Base-by-base conservation (phyloP, 805 yeast species). In the Wickerhamiella vanderwaltii region DNA sequence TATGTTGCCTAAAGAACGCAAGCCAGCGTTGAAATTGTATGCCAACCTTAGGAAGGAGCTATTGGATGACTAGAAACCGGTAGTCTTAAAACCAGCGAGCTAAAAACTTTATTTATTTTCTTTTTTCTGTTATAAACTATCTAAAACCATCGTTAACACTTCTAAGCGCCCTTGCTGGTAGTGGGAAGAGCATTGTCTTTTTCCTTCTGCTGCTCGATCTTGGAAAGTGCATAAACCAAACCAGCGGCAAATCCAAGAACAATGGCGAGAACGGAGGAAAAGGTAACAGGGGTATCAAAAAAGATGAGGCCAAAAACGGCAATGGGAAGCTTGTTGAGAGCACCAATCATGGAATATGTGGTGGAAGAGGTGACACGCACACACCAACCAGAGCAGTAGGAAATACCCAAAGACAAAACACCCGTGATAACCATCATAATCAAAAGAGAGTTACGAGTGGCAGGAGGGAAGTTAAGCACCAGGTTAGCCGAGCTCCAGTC, bases 331-430 rank as follows among this genome's bases (percentile, higher is more conserved):
- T 91, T 91, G 76, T 91, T 91, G 64, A 91, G 75, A 43, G 98
- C 98, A 63, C 98, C 98, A 46, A 91, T 97, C 98, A 91, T 91
- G 42, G 95, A 85, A 69, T 91, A 91, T 43, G 98, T 91, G 43
- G 98, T 91, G 20, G 97, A 87, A 17, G 96, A 85, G 33, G 98
- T 91, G 50, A 91, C 97, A 69, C 98, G 84, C 51, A 91, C 94
- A 75, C 98, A 91, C 98, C 98, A 91, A 48, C 96, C 98, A 9
- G 97, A 86, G 65, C 95, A 85, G 75, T 91, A 91, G 34, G 97
- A 88, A 61, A 91, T 91, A 68, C 94, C 96, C 41, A 91, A 94
- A 24, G 96, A 80, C 34, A 94, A 79, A 53, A 83, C 74, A 64
- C 98, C 98, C 28, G 95, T 84, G 59, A 88, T 73, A 48, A 91